Evolutionary conservation across 345 rosid species (phyloP).

Genomic region (Eucalyptus pauciflora): DNA sequence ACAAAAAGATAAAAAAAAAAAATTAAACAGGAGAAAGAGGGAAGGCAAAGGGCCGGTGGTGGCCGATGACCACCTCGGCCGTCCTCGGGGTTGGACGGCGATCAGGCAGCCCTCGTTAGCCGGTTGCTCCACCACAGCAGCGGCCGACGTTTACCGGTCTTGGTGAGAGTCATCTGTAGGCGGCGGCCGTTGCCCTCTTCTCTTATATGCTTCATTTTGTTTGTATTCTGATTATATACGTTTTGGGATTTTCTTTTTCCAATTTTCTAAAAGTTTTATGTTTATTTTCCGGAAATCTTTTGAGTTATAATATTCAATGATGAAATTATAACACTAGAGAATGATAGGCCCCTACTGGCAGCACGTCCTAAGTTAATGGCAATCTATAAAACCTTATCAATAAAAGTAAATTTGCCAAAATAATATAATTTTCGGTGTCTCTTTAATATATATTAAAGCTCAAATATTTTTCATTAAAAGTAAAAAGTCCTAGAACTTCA

Average conservation of each 20-base stretch:
- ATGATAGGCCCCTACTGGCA: neutral
- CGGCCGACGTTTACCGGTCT: accelerated
- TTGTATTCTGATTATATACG: neutral
- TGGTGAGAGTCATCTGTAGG: neutral
- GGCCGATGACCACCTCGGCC: neutral
- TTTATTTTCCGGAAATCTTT: neutral
- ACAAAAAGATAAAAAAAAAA: neutral
- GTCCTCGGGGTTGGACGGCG: no score
- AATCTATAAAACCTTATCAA: neutral
- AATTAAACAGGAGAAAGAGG: neutral
- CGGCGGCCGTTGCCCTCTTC: neutral
- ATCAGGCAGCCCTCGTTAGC: accelerated
- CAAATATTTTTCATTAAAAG: neutral
- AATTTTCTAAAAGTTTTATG: neutral
- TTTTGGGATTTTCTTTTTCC: neutral
- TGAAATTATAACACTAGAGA: neutral
- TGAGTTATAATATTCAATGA: neutral
- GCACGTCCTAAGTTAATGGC: neutral
- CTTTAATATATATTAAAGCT: neutral
- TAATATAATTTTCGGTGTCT: neutral
- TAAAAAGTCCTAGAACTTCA: neutral
- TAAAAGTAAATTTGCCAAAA: neutral
- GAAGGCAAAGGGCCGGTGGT: neutral
- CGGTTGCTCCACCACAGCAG: neutral
- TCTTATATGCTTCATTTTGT: neutral